Base-by-base conservation (phyloP, 176 grass and related monocot genomes). In the Phoenix roebelenii region DNA sequence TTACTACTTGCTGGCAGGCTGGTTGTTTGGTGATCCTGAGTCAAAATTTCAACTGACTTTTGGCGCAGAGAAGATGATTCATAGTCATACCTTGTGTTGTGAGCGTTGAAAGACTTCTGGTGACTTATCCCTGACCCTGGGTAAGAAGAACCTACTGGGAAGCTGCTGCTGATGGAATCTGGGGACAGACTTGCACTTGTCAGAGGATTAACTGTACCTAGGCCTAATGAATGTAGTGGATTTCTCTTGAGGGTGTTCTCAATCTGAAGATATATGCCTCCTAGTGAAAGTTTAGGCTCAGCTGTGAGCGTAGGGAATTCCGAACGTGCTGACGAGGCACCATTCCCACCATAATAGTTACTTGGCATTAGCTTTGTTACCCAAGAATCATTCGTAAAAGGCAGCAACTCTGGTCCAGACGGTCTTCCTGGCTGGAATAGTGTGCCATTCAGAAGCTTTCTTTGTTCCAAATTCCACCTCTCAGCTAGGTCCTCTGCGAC, bases 391-490 rank as follows among this genome's bases (percentile, higher is more conserved):
- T 16, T 18, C 49, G 48, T 51, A 25, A 63, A 63, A 50, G 50
- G 52, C 66, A 60, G 61, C 3, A 23, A 56, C 51, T 60, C 57
- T 66, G 52, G 19, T 67, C 44, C 25, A 67, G 76, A 72, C 16
- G 48, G 5, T 70, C 59, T 81, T 23, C 49, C 50, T 66, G 77
- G 63, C 25, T 78, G 78, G 75, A 66, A 44, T 2, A 69, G 53
- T 30, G 65, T 64, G 53, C 53, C 57, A 49, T 62, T 80, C 22
- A 85, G 68, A 76, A 97, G 87, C 61, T 77, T 85, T 50, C 80
- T 88, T 75, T 97, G 93, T 51, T 97, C 93, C 59, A 80, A 82
- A 61, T 78, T 25, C 93, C 93, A 97, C 55, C 80, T 82, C 67
- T 65, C 80, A 25, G 93, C 87, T 63, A 97, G 83, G 71, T 97